phyloP scores from a whole-genome alignment of 2,329 filamentous ascomycete genomes.

The Colletotrichum agaves region DNA sequence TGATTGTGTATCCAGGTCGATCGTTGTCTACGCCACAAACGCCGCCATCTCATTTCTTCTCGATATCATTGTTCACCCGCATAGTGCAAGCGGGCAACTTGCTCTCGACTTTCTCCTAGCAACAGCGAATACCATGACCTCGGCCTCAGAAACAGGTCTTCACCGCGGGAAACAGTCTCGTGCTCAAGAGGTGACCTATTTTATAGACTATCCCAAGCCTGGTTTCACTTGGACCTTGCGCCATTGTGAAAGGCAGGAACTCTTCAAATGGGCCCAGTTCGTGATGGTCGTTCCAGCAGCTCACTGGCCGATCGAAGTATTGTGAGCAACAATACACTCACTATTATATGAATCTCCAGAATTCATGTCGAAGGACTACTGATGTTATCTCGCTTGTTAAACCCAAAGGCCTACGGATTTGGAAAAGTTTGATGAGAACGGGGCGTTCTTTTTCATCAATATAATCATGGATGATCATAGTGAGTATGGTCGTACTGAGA shows the following conservation, averaged over 20 bases:
- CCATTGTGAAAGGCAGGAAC: background rate
- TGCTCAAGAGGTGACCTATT: background rate
- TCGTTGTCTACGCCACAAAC: constrained; percentile 31
- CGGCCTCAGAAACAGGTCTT: background rate
- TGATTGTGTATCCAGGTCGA: constrained; percentile 2
- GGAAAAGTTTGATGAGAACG: no score
- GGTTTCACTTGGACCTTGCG: constrained; percentile 12
- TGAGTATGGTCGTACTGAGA: no score
- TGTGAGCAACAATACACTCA: no score
- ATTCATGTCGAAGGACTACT: no score
- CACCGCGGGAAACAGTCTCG: background rate
- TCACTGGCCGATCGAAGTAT: no score
- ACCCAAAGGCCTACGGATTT: no score
- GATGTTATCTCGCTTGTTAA: no score
- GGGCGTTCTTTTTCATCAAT: no score
- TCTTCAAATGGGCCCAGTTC: background rate
- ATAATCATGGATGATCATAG: no score
- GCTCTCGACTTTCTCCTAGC: constrained; percentile 21
- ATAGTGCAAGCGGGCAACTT: background rate
- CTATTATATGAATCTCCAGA: no score
- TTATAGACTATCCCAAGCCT: constrained; percentile 25
- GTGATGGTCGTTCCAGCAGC: no score
- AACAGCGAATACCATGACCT: background rate
- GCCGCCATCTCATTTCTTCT: constrained; percentile 37
- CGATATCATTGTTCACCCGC: constrained; percentile 38